Percentiles rank a stretch among this genome's conserved stretches.
phyloP scores from a whole-genome alignment of 2,329 filamentous ascomycete genomes.

The Pyricularia grisea region DNA sequence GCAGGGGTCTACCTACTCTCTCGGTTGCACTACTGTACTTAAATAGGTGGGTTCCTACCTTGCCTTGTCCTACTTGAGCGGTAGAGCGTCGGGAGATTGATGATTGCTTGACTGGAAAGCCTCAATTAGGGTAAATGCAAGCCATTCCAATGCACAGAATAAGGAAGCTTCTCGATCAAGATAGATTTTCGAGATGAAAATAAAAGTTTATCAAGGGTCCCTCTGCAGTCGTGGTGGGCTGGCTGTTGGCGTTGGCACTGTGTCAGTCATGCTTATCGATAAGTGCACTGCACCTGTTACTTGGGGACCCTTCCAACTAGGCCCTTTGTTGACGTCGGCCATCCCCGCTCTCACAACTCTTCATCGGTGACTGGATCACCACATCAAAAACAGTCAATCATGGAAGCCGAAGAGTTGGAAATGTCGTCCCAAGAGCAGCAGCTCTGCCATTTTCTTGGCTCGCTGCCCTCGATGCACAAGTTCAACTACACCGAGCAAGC shows the following conservation, averaged over 20 bases:
- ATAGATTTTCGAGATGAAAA: too few relatives aligned
- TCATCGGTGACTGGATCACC: not conserved
- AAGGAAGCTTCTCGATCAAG: not conserved
- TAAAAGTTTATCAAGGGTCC: not conserved
- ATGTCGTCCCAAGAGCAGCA: conserved; percentile 66
- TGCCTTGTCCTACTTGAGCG: not conserved
- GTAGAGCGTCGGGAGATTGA: not conserved
- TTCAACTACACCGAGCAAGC: conserved; percentile 70
- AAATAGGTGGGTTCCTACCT: not conserved
- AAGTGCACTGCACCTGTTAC: not conserved
- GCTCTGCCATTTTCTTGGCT: conserved; percentile 74
- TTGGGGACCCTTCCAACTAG: not conserved
- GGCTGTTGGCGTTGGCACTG: not conserved
- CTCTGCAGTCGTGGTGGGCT: not conserved
- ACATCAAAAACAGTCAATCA: not conserved
- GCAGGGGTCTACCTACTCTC: not conserved
- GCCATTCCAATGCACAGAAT: not conserved
- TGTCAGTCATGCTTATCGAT: not conserved
- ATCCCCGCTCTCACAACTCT: not conserved
- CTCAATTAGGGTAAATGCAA: not conserved
- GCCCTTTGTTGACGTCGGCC: not conserved
- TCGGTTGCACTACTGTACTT: not conserved
- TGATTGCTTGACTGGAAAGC: not conserved
- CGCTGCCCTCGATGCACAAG: conserved; percentile 62
- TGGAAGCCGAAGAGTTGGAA: conserved; percentile 7